Percentiles rank a stretch among this genome's conserved stretches.
phyloP scores from a whole-genome alignment of 371 early-diverging fungal species.

The Syncephalastrum racemosum region DNA sequence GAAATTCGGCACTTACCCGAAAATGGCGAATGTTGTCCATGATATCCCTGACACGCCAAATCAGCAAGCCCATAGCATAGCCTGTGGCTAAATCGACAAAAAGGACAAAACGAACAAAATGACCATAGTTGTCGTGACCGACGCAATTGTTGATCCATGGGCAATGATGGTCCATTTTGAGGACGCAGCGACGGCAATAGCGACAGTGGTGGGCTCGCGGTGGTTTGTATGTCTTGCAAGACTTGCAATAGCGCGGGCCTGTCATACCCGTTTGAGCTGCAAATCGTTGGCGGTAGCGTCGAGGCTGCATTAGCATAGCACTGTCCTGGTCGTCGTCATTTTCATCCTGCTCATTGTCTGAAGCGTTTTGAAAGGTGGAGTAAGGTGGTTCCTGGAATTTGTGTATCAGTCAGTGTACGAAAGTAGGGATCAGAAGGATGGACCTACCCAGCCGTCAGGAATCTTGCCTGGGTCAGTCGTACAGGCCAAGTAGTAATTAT shows the following conservation, averaged over 20 bases:
- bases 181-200: conserved; percentile 79
- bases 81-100: conserved; percentile 67
- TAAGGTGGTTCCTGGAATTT: conserved; percentile 42
- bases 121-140: conserved; percentile 83
- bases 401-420: conserved; percentile 1
- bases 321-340: neutral
- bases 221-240: conserved; percentile 78
- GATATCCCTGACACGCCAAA: conserved; percentile 37
- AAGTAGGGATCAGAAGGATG: neutral
- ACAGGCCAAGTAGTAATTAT: conserved; percentile 83
- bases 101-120: conserved; percentile 87
- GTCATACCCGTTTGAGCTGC: conserved; percentile 27
- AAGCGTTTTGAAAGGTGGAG: conserved; percentile 14
- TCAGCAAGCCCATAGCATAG: conserved; percentile 34
- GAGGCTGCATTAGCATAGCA: neutral
- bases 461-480: conserved; percentile 80
- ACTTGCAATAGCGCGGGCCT: conserved; percentile 71
- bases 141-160: conserved; percentile 98
- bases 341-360: neutral
- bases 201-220: conserved; percentile 85
- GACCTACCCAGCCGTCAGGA: conserved; percentile 70
- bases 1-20: conserved; percentile 20
- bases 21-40: conserved; percentile 43
- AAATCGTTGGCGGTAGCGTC: neutral
- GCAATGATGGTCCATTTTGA: conserved; percentile 96